Percentiles rank a stretch among this genome's conserved stretches.
These are phyloP conservation scores for Yamadazyma diospyri DNA, from an alignment of 1,139 yeast species.

Conservation along the genomic window DNA sequence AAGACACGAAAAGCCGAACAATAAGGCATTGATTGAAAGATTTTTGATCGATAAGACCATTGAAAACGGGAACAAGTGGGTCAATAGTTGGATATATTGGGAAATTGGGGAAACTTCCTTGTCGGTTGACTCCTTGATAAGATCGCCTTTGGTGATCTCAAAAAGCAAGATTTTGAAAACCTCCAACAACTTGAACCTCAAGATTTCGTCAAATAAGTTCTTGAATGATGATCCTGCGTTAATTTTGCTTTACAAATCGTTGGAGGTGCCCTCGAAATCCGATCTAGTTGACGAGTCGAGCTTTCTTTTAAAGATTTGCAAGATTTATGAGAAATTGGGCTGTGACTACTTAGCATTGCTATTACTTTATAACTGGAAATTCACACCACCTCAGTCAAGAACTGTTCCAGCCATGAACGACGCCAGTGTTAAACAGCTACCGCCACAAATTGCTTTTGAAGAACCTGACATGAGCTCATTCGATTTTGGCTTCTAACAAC, in stretches of 20 bases:
- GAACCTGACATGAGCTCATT: conserved; percentile 85
- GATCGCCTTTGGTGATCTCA: conserved; percentile 49
- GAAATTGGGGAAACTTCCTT: conserved; percentile 48
- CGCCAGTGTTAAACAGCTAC: conserved; percentile 16
- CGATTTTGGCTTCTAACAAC: conserved; percentile 49
- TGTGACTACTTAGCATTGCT: conserved; percentile 75
- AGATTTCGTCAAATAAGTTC: conserved; percentile 40
- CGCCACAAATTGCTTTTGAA: conserved; percentile 52
- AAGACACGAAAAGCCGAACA: conserved; percentile 9
- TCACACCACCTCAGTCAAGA: conserved; percentile 28
- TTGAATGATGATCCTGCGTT: conserved; percentile 81
- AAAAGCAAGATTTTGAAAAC: conserved; percentile 20
- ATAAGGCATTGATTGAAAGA: conserved; percentile 31
- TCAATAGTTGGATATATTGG: conserved; percentile 80
- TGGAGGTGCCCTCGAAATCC: conserved; percentile 48
- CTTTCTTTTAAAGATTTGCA: conserved; percentile 59
- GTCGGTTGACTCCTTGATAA: conserved; percentile 64
- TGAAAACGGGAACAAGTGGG: conserved; percentile 73
- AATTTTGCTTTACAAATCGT: conserved; percentile 57
- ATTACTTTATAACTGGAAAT: conserved; percentile 66
- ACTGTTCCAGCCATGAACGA: conserved; percentile 3
- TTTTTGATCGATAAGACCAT: conserved; percentile 57
- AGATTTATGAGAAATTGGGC: conserved; percentile 82
- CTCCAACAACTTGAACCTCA: conserved; percentile 16
- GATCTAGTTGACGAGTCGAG: conserved; percentile 46